Percentiles rank a stretch among this genome's conserved stretches.
Conservation (phyloP, 345 rosid species). For the Syzygium oleosum region DNA sequence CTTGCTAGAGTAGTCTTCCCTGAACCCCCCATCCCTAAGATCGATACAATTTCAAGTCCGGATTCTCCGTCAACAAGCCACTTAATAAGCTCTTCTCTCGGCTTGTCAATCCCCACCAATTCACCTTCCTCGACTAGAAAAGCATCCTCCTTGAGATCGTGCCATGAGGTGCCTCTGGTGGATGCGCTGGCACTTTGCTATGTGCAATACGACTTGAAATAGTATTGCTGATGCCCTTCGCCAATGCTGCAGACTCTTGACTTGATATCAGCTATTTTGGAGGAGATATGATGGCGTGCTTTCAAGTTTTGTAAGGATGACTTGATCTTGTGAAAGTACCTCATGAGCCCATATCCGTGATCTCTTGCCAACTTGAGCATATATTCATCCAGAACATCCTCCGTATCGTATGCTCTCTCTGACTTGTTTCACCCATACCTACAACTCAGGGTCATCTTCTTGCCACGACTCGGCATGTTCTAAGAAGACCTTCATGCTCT, state of each 20-base stretch:
- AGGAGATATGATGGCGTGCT: neutral
- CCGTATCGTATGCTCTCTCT: neutral
- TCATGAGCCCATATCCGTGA: neutral
- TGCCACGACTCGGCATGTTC: neutral
- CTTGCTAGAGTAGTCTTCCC: neutral
- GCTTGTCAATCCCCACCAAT: neutral
- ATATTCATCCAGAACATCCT: neutral
- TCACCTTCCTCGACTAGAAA: neutral
- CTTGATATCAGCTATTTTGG: neutral
- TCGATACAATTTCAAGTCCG: neutral
- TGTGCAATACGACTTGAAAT: neutral
- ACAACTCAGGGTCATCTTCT: neutral
- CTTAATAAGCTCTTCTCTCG: neutral
- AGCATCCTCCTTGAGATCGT: neutral
- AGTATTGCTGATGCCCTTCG: neutral
- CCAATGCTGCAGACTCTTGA: neutral
- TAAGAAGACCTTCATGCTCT: neutral
- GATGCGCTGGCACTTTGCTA: neutral
- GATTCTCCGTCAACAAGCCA: neutral
- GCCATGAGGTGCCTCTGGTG: neutral
- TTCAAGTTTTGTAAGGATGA: neutral
- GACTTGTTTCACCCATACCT: neutral
- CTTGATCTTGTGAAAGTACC: neutral
- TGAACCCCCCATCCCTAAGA: neutral
- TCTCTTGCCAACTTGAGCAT: neutral